Conservation (phyloP, 257 asterid species). For the Capsicum rhomboideum region DNA sequence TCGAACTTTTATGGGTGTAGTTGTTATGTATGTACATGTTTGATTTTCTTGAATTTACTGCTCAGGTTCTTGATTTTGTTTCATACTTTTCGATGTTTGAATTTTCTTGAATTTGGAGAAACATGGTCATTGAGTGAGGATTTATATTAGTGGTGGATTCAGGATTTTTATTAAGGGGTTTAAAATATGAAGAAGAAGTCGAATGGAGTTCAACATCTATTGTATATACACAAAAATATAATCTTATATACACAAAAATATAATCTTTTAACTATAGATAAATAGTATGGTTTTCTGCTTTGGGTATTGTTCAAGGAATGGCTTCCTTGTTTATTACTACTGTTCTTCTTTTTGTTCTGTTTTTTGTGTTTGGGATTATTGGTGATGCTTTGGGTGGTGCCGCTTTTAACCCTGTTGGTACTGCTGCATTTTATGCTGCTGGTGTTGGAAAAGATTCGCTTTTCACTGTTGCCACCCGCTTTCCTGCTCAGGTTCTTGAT, state of each 20-base stretch:
- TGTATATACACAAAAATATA: too few relatives aligned
- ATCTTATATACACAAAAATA: too few relatives aligned
- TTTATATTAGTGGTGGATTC: neutral
- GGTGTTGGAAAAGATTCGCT: constrained; percentile 54
- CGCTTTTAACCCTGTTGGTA: constrained; percentile 73
- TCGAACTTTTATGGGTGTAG: neutral
- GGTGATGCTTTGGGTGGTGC: constrained; percentile 77
- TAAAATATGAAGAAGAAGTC: too few relatives aligned
- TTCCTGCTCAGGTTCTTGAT: constrained; percentile 53
- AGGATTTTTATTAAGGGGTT: too few relatives aligned
- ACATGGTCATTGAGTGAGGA: neutral
- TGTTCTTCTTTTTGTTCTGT: constrained; percentile 28
- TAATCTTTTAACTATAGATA: too few relatives aligned
- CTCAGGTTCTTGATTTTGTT: too few relatives aligned
- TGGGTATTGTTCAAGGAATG: too few relatives aligned
- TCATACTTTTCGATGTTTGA: neutral
- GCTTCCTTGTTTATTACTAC: constrained; percentile 34
- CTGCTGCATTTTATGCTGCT: constrained; percentile 74
- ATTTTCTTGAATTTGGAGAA: neutral
- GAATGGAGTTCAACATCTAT: too few relatives aligned
- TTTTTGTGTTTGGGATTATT: constrained; percentile 54
- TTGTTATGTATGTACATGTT: too few relatives aligned
- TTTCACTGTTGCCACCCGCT: constrained; percentile 57
- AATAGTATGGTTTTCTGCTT: too few relatives aligned
- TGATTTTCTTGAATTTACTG: too few relatives aligned